Conservation (phyloP, 1,139 yeast genomes). For the Suhomyces coccinellae region DNA sequence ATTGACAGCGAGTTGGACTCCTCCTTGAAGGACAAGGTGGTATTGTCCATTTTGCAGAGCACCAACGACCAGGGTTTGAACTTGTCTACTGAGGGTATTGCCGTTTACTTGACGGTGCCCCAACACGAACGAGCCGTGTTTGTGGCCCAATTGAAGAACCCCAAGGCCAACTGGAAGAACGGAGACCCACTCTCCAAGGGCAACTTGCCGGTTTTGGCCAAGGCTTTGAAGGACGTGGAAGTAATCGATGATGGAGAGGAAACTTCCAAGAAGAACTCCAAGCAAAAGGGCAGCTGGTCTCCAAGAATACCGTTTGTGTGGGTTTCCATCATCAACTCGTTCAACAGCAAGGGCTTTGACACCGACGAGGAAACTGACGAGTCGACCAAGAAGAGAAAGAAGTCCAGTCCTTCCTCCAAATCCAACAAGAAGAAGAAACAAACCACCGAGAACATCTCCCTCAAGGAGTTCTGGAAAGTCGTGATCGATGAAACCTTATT, state of each 20-base stretch:
- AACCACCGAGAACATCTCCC: conserved; percentile 30
- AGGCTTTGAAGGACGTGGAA: conserved; percentile 63
- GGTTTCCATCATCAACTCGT: conserved; percentile 57
- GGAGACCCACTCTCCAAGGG: conserved; percentile 73
- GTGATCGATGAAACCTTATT: conserved; percentile 82
- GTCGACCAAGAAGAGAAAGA: conserved; percentile 29
- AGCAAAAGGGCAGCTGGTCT: conserved; percentile 67
- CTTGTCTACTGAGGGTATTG: conserved; percentile 77
- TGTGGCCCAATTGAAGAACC: conserved; percentile 27
- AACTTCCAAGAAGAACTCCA: conserved; percentile 16
- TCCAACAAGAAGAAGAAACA: conserved; percentile 12
- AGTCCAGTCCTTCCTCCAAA: conserved; percentile 30
- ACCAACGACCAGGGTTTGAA: conserved; percentile 58
- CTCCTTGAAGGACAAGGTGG: conserved; percentile 22
- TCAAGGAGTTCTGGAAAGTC: conserved; percentile 77
- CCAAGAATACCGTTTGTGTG: conserved; percentile 84
- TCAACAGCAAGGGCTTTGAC: conserved; percentile 21
- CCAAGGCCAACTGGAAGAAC: conserved; percentile 58
- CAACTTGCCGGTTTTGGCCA: conserved; percentile 59
- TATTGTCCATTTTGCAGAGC: conserved; percentile 35
- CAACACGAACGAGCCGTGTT: conserved; percentile 26
- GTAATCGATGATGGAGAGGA: conserved; percentile 34
- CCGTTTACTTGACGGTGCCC: conserved; percentile 61
- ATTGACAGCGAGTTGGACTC: conserved; percentile 22
- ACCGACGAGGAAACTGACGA: conserved; percentile 20